Base-by-base conservation (phyloP, 192 early-diverging fungal genomes). In the Entomortierella lignicola region DNA sequence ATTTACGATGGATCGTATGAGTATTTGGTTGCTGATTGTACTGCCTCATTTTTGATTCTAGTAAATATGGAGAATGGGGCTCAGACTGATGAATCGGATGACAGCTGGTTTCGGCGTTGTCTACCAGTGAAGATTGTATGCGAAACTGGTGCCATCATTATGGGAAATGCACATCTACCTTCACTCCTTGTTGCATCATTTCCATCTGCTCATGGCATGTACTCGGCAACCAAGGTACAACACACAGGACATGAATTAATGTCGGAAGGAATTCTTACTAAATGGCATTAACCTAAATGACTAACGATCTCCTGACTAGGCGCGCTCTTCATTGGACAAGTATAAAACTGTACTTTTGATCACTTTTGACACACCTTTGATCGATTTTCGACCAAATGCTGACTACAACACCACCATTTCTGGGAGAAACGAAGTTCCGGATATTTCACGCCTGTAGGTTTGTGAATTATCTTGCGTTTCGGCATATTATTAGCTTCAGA, bases 91-190 rank as follows among this genome's bases (percentile, higher is more conserved):
- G 58, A 42, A n/a, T 68, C 74, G 4, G 80, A 80, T 23, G 80
- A 81, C 44, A 84, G 71, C 10, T 67, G 87, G 44, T 85, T 93
- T 64, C 77, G 86, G 39, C 66, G 85, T 53, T 68, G 92, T 20
- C 60, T 95, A 32, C 94, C 94, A 1, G 72, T 94, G 48, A 86
- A 92, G 52, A 81, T 94, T 43, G 87, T 85, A 7, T 86, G 86
- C 47, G 83, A 83, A 13, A 86, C 81, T 10, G 92, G 94, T 4
- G 87, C 92, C 3, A 81, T 95, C 37, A 89, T 92, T 17, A 73
- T 94, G 55, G 94, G 94, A 12, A 91, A 92, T 63, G 81, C 85
- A 12, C 88, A 92, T 66, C 66, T 93, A 11, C 85, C 84, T 8
- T 85, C 90, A 4, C 82, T 93, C 30, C 39, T 92, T 0, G 86